These are phyloP conservation scores for Kuraishia hungarica DNA, from an alignment of 805 yeast genomes.

Conservation along the genomic window DNA sequence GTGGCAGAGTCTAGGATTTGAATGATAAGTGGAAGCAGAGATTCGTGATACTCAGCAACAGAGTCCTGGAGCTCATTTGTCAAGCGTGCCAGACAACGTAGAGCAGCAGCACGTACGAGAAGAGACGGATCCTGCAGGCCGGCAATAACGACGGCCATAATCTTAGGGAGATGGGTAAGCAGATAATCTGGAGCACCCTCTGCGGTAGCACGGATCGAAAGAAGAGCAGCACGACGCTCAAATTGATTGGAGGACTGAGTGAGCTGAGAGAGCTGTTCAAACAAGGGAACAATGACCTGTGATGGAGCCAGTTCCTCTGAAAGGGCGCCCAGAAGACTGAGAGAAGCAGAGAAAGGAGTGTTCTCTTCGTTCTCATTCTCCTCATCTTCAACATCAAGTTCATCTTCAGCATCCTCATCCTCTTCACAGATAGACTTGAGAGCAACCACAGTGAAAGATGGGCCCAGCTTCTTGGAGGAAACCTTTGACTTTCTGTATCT, in stretches of 20 bases:
- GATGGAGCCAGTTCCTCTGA: constrained; percentile 86
- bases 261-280: constrained; percentile 53
- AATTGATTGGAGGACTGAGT: constrained; percentile 56
- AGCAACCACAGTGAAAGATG: constrained; percentile 65
- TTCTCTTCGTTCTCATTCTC: constrained; percentile 92
- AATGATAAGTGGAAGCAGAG: constrained; percentile 79
- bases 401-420: constrained; percentile 70
- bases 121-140: constrained; percentile 74
- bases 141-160: constrained; percentile 61
- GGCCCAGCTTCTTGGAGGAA: constrained; percentile 75
- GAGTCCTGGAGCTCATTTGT: constrained; percentile 80
- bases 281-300: constrained; percentile 77
- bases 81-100: constrained; percentile 69
- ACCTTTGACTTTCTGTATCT: constrained; percentile 77
- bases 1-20: constrained; percentile 81
- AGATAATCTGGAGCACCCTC: constrained; percentile 94
- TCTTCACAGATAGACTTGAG: constrained; percentile 71
- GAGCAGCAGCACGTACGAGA: constrained; percentile 77
- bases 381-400: constrained; percentile 71
- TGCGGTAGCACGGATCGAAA: constrained; percentile 74
- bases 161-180: constrained; percentile 62
- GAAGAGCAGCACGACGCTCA: constrained; percentile 81
- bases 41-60: constrained; percentile 76
- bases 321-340: constrained; percentile 70
- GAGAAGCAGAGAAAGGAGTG: constrained; percentile 67